Evolutionary conservation across 176 grass and related monocot genomes (phyloP), one percentile per base, ranked within the genome.

Genomic region (Triticum monococcum): DNA sequence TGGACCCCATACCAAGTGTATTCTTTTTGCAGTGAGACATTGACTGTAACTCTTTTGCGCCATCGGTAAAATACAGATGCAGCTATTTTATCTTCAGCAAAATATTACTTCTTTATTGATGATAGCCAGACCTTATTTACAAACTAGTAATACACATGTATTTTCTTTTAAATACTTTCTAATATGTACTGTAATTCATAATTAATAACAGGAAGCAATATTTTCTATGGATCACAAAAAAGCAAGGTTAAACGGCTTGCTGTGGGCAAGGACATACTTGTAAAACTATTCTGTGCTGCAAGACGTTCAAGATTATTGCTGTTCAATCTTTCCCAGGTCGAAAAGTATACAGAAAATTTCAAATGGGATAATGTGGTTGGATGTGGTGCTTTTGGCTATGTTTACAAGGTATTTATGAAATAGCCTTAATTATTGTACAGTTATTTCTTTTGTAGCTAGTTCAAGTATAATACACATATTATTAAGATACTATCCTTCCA

Each of bases 371-470:
- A 81, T 0, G 43, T 69, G 28, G 25, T 69, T 12, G 64, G 43
- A 23, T 0, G 64, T 0, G 64, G 64, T 54, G 64, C 79, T 54
- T 81, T 81, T 52, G 79, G 79, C 22, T 24, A 81, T 10, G 79
- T 81, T 54, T 81, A 81, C 79, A 81, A 81, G 79, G 79, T 81
- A 69, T 79, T 78, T 79, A 24, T 79, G 20, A 36, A 60, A 60
- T 37, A 37, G 54, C 20, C 31, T 36, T 36, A 13, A 61, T 37
- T 37, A 37, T 59, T 59, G 2, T 60, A 37, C 52, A 37, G 1
- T 5, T 3, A 2, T 23, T 79, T 36, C 18, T 79, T 60, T 61
- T 45, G 35, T 24, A 74, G 40, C n/a, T 0, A 74, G 38, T 74
- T 74, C 3, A 46, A 74, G 71, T 46, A 16, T 46, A 17, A 26